phyloP scores from a whole-genome alignment of 495 filamentous ascomycete species.

The Xeromyces bisporus region DNA sequence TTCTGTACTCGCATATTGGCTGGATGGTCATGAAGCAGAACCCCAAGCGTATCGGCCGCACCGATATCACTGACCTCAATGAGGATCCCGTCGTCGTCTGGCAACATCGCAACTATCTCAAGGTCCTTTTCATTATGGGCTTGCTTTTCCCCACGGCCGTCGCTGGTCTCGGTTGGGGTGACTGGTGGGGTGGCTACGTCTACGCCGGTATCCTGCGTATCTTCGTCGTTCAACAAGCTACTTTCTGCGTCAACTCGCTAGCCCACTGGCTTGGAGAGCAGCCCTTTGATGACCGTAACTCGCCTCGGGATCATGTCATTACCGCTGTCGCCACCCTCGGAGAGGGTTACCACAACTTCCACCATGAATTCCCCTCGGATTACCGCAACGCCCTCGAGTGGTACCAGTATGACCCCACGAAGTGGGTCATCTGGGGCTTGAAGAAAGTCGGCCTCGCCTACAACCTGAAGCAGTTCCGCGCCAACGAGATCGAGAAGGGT shows the following conservation, averaged over 20 bases:
- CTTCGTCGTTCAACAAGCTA: constrained; percentile 98
- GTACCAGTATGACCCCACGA: constrained; percentile 98
- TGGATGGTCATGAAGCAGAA: constrained; percentile 93
- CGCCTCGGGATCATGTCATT: constrained; percentile 88
- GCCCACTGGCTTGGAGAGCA: constrained; percentile 99
- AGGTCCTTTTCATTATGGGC: constrained; percentile 75
- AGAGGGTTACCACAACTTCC: constrained; percentile 99
- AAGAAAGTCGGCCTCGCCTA: constrained; percentile 90
- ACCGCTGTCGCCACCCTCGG: constrained; percentile 91
- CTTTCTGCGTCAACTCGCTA: constrained; percentile 98
- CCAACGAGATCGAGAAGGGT: constrained; percentile 98
- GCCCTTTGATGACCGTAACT: constrained; percentile 98
- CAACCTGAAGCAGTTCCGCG: constrained; percentile 91
- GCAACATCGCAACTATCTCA: constrained; percentile 91
- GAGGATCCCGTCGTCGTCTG: constrained; percentile 85
- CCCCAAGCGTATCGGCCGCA: constrained; percentile 82
- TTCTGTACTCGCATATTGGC: constrained; percentile 90
- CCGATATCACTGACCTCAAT: constrained; percentile 93
- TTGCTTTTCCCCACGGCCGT: constrained; percentile 69
- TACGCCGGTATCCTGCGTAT: constrained; percentile 92
- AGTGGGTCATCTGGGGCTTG: constrained; percentile 90
- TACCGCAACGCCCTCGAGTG: constrained; percentile 97
- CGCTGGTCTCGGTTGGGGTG: constrained; percentile 75
- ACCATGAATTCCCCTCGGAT: constrained; percentile 98
- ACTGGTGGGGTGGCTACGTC: constrained; percentile 81